These are phyloP conservation scores for Nannizziopsis barbatae DNA, from an alignment of 2,329 filamentous ascomycete genomes.

Conservation along the genomic window DNA sequence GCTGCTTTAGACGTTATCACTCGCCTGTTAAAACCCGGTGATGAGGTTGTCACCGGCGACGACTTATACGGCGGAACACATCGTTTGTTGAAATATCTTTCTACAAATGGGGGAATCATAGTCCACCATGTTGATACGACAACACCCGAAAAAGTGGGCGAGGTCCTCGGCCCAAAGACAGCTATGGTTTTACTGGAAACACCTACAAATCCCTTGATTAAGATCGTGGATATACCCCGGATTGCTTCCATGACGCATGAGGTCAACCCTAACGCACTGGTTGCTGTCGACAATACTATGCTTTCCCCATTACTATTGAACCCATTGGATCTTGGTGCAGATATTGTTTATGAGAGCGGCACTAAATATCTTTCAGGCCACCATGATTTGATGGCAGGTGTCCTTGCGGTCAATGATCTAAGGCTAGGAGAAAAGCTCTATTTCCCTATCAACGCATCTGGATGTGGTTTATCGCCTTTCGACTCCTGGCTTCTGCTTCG, in stretches of 20 bases:
- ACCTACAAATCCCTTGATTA: constrained; percentile 95
- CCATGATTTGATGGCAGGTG: constrained; percentile 97
- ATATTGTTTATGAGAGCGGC: constrained; percentile 93
- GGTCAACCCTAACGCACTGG: constrained; percentile 64
- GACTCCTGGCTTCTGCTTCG: constrained; percentile 93
- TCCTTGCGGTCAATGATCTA: constrained; percentile 79
- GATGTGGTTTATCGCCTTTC: constrained; percentile 86
- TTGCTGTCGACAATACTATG: constrained; percentile 98
- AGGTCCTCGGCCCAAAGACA: constrained; percentile 65
- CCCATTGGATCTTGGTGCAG: constrained; percentile 84
- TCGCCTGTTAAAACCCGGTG: constrained; percentile 75
- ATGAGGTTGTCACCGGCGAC: constrained; percentile 94
- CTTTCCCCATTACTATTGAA: constrained; percentile 89
- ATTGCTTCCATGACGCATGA: constrained; percentile 69
- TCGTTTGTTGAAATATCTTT: constrained; percentile 81
- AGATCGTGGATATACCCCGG: constrained; percentile 80
- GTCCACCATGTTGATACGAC: constrained; percentile 98
- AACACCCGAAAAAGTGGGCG: constrained; percentile 55
- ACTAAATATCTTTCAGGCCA: constrained; percentile 97
- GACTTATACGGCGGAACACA: constrained; percentile 95
- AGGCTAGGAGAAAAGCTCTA: constrained; percentile 78
- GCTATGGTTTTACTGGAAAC: constrained; percentile 94
- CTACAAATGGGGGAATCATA: constrained; percentile 76
- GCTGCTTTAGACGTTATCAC: constrained; percentile 94
- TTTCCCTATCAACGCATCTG: constrained; percentile 94